phyloP scores from a whole-genome alignment of 2,329 filamentous ascomycete genomes.

The Monosporascus sp. region DNA sequence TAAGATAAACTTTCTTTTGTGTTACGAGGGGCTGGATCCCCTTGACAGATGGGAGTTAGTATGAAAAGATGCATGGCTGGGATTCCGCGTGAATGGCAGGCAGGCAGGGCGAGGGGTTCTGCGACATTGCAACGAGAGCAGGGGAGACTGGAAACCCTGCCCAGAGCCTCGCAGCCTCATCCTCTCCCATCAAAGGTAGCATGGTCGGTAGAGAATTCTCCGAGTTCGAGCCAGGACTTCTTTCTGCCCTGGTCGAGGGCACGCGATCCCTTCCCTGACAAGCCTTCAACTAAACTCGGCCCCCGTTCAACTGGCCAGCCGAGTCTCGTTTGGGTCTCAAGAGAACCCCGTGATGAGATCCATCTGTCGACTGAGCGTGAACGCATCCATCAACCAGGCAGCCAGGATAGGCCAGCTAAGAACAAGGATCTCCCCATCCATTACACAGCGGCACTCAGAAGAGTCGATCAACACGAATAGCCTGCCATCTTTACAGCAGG shows the following conservation, averaged over 20 bases:
- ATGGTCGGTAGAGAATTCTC: background rate
- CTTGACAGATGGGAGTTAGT: background rate
- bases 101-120: background rate
- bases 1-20: slow-evolving; percentile 1
- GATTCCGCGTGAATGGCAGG: background rate
- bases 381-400: too few species aligned
- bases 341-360: background rate
- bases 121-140: background rate
- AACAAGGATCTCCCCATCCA: too few species aligned
- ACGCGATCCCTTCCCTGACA: background rate
- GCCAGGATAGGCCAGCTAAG: too few species aligned
- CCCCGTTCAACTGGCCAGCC: background rate
- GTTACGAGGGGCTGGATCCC: background rate
- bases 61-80: background rate
- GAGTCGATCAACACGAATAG: too few species aligned
- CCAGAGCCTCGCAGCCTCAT: background rate
- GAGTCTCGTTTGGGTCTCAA: background rate
- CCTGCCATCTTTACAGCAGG: background rate
- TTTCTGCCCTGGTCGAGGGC: background rate
- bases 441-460: too few species aligned
- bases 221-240: background rate
- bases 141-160: background rate
- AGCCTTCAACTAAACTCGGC: background rate
- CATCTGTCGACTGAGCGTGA: background rate
- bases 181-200: background rate